A percentile compares a stretch with the other conserved stretches of the same genome.
These are phyloP conservation scores for Chalciporus pseudorubinellus DNA, from an alignment of 768 basidiomycete species.

Conservation along the genomic window DNA sequence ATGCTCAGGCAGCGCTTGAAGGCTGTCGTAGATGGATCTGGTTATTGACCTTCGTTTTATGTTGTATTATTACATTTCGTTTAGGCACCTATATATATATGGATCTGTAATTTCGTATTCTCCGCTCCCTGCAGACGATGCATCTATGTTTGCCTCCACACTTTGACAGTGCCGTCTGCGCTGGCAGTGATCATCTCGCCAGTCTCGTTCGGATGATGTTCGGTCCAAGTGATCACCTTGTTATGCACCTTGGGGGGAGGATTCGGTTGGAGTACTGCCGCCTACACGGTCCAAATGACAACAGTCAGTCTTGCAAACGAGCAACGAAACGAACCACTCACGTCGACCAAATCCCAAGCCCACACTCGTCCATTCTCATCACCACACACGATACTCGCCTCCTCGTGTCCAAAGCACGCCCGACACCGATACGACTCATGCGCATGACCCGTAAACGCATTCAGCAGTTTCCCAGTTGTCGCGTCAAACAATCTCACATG, in stretches of 20 bases:
- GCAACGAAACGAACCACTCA: constrained; percentile 37
- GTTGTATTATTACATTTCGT: constrained; percentile 21
- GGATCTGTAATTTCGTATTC: not conserved
- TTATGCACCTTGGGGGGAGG: constrained; percentile 78
- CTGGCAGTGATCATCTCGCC: constrained; percentile 88
- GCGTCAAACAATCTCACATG: constrained; percentile 85
- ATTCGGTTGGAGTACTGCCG: constrained; percentile 62
- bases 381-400: constrained; percentile 79
- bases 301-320: constrained; percentile 2
- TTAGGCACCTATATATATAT: constrained; percentile 1
- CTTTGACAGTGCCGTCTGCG: constrained; percentile 87
- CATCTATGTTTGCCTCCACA: constrained; percentile 62
- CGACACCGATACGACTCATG: constrained; percentile 77
- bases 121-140: not conserved
- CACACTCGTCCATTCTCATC: constrained; percentile 89
- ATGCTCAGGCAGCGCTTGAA: constrained; percentile 31
- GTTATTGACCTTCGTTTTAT: constrained; percentile 11
- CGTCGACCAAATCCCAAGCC: constrained; percentile 93
- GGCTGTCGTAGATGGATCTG: constrained; percentile 29
- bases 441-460: constrained; percentile 77
- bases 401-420: constrained; percentile 79
- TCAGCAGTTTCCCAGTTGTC: constrained; percentile 76
- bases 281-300: constrained; percentile 41
- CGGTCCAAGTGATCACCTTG: constrained; percentile 88
- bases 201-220: constrained; percentile 79